A percentile compares a stretch with the other conserved stretches of the same genome.
Evolutionary conservation across 73 alveolate species (phyloP).

Genomic region (Paramecium caudatum): DNA sequence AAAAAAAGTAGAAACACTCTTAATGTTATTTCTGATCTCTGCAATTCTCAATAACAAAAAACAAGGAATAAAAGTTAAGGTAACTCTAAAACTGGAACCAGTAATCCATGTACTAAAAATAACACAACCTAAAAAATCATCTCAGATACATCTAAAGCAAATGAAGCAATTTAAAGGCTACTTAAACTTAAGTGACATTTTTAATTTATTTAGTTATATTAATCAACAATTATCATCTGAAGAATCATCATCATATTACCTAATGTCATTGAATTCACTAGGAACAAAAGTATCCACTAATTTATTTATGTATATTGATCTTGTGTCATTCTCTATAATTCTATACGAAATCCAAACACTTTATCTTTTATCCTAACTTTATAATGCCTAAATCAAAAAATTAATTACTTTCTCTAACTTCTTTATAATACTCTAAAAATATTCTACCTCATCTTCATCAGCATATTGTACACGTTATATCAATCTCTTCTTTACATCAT

Average conservation of each 20-base stretch:
- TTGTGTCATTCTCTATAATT: constrained; percentile 17
- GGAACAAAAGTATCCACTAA: constrained; percentile 19
- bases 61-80: constrained; percentile 42
- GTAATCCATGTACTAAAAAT: background rate
- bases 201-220: background rate
- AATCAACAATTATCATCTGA: constrained; percentile 20
- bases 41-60: constrained; percentile 2
- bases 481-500: background rate
- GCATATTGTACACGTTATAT: background rate
- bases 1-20: background rate
- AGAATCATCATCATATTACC: background rate
- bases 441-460: background rate
- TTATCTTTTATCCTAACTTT: constrained; percentile 2
- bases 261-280: constrained; percentile 15
- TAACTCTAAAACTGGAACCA: background rate
- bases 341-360: constrained; percentile 20
- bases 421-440: background rate
- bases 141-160: background rate
- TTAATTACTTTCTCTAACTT: background rate
- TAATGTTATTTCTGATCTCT: constrained; percentile 44
- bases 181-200: constrained; percentile 39
- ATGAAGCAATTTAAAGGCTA: constrained; percentile 52
- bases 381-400: background rate
- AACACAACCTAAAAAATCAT: background rate
- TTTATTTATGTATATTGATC: background rate